Evolutionary conservation across 352 stramenopile genomes (phyloP), one percentile per base, ranked within the genome.

Genomic region (Hyaloperonospora brassicae): DNA sequence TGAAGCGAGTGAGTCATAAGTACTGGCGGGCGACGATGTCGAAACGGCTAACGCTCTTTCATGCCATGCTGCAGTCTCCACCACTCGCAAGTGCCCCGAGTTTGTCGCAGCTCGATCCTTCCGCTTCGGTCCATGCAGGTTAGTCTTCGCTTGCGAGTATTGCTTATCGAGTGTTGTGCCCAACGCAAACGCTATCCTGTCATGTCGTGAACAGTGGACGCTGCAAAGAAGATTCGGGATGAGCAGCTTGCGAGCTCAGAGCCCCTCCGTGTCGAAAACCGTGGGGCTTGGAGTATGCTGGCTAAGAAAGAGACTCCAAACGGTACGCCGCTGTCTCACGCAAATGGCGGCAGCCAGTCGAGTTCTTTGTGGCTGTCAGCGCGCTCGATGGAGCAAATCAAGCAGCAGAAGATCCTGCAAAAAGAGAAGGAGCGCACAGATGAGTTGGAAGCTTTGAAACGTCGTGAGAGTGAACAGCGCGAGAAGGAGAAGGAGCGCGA

Each of bases 361-460:
- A 92, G 79, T 43, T 94, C 84, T 34, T 54, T 94, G 49, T 94
- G 84, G 84, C 61, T 90, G 39, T 89, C 77, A 38, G 84, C 81
- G 8, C 77, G 81, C 2, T 89, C 84, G 5, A 89, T 89, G 79
- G 84, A 94, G 58, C 79, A 94, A 49, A 80, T 86, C 46, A 94
- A 94, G 55, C 79, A 92, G 51, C 84, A 93, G 40, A 91, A 93
- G 46, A 68, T 91, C 27, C 77, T 90, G 51, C 80, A 87, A 42
- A 87, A 93, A 62, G 83, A 93, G 24, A 85, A 79, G 50, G 77
- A 87, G 35, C 73, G 79, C 1, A 73, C 51, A 42, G 72, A 91
- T 25, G 81, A 90, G 45, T 54, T 86, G 22, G 75, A 87, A 57
- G 73, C 70, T 12, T 68, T 87, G 49, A 82, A 85, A 50, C 67